Evolutionary conservation across 2,329 filamentous ascomycete species (phyloP).

Genomic region (Waltergamsia citrina): DNA sequence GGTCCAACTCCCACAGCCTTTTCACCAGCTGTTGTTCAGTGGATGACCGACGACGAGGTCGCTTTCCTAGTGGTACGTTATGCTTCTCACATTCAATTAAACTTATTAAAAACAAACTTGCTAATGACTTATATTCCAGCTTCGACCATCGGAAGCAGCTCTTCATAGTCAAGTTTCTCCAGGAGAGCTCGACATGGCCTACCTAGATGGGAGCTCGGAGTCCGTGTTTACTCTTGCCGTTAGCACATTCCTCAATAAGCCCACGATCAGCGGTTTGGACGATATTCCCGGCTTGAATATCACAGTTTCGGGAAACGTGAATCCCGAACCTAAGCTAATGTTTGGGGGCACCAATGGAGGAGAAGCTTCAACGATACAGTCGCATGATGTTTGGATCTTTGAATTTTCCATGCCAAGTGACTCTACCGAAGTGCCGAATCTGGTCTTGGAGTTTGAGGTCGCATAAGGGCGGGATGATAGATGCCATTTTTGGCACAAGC

Average conservation of each 20-base stretch:
- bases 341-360: conserved; percentile 32
- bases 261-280: conserved; percentile 31
- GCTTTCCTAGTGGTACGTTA: conserved; percentile 14
- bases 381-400: conserved; percentile 38
- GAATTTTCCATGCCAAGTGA: conserved; percentile 27
- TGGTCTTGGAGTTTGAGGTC: conserved; percentile 2
- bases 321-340: conserved; percentile 24
- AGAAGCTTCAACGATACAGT: conserved; percentile 15
- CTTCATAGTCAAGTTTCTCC: conserved; percentile 30
- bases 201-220: conserved; percentile 38
- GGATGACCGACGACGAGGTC: conserved; percentile 32
- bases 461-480: too few relatives aligned
- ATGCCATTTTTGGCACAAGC: too few relatives aligned
- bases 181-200: conserved; percentile 35
- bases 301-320: conserved; percentile 32
- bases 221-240: conserved; percentile 42
- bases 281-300: conserved; percentile 39
- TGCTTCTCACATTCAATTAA: conserved; percentile 2
- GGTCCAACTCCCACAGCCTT: conserved; percentile 43
- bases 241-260: conserved; percentile 31
- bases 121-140: conserved; percentile 7
- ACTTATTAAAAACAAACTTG: neutral
- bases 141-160: conserved; percentile 27
- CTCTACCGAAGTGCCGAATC: conserved; percentile 1
- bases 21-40: conserved; percentile 52